Percentiles rank a stretch among this genome's conserved stretches.
These are phyloP conservation scores for Coemansia aciculifera DNA, from an alignment of 192 early-diverging fungal species.

Conservation along the genomic window DNA sequence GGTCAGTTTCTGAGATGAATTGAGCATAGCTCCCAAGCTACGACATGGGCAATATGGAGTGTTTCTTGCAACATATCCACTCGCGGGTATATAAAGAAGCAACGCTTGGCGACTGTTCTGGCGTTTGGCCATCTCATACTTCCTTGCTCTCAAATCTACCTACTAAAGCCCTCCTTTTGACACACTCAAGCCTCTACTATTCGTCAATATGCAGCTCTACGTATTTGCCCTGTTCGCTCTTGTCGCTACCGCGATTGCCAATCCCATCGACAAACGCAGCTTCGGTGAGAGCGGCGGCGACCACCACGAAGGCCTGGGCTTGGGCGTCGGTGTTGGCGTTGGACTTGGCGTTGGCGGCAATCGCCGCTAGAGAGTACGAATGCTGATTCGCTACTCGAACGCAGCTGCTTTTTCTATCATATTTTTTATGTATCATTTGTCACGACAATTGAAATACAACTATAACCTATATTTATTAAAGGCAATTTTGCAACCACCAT, in stretches of 20 bases:
- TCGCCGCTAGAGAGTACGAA: neutral
- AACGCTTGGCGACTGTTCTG: neutral
- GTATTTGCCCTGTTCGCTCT: slow-evolving; percentile 7
- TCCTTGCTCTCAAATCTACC: neutral
- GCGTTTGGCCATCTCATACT: neutral
- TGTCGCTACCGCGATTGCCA: neutral
- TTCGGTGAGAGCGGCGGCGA: no score
- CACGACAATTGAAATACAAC: neutral
- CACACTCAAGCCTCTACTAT: neutral
- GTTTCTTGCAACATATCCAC: neutral
- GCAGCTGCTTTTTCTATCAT: neutral
- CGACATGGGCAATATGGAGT: neutral
- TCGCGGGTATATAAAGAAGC: neutral
- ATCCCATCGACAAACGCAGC: neutral
- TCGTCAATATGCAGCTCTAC: slow-evolving; percentile 19
- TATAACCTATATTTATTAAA: neutral
- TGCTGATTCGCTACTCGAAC: neutral
- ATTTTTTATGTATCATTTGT: neutral
- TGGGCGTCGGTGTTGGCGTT: neutral
- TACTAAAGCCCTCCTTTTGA: neutral
- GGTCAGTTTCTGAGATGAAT: neutral
- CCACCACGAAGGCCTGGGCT: neutral
- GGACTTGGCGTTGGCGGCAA: neutral
- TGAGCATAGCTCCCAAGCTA: neutral
- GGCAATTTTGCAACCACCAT: neutral